A percentile compares a stretch with the other conserved stretches of the same genome.
These are phyloP conservation scores for Candida wancherniae DNA, from an alignment of 805 yeast species.

Conservation along the genomic window DNA sequence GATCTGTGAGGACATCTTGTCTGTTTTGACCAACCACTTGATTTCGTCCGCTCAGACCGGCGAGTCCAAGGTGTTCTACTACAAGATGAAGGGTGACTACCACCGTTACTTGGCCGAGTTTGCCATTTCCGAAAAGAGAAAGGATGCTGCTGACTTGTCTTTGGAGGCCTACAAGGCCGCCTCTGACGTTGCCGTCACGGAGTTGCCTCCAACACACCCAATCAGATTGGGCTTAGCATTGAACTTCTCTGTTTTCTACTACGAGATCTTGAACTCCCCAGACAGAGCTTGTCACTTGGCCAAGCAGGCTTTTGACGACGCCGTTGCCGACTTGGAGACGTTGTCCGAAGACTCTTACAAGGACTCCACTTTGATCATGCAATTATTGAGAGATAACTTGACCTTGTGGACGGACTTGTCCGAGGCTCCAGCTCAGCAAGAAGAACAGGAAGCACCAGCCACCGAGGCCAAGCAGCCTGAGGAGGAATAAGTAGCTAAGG, in stretches of 20 bases:
- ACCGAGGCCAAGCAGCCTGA: slow-evolving; percentile 23
- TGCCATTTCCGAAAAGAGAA: slow-evolving; percentile 85
- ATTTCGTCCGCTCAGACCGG: slow-evolving; percentile 94
- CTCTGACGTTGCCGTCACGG: slow-evolving; percentile 93
- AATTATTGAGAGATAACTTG: slow-evolving; percentile 95
- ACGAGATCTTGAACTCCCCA: slow-evolving; percentile 96
- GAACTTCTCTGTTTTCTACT: slow-evolving; percentile 96
- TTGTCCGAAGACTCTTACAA: slow-evolving; percentile 97
- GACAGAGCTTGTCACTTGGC: slow-evolving; percentile 99
- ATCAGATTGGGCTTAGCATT: slow-evolving; percentile 96
- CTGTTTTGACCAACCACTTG: slow-evolving; percentile 82
- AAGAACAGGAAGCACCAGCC: slow-evolving; percentile 24
- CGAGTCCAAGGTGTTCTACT: slow-evolving; percentile 96
- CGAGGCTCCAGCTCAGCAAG: slow-evolving; percentile 55
- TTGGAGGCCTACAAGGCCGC: slow-evolving; percentile 94
- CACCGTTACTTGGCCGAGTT: slow-evolving; percentile 98
- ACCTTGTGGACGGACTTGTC: slow-evolving; percentile 98
- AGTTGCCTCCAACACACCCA: slow-evolving; percentile 98
- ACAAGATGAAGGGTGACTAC: slow-evolving; percentile 99
- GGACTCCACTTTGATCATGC: slow-evolving; percentile 98
- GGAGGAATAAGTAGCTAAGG: slow-evolving; percentile 22
- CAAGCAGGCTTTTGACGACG: slow-evolving; percentile 98
- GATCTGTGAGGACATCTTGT: slow-evolving; percentile 90
- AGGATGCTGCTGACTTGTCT: slow-evolving; percentile 87
- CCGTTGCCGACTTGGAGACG: slow-evolving; percentile 97